A percentile compares a stretch with the other conserved stretches of the same genome.
phyloP scores from a whole-genome alignment of 2,329 filamentous ascomycete species.

The Nothomitra cinnamomea region DNA sequence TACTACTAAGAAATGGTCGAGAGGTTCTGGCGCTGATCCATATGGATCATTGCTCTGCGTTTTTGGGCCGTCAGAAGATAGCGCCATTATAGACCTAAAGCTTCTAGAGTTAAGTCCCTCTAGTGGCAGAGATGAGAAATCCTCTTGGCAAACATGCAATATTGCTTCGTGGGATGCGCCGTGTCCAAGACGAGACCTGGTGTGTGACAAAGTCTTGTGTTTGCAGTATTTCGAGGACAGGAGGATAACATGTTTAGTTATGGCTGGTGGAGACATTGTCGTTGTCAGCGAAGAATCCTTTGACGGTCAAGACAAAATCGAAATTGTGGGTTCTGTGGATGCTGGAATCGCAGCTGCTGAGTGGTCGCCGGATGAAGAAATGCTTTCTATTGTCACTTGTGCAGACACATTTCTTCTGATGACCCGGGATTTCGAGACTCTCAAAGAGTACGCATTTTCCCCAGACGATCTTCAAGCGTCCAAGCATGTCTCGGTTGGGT shows the following conservation, averaged over 20 bases:
- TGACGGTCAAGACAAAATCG: constrained; percentile 59
- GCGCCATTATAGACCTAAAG: constrained; percentile 57
- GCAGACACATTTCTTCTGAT: constrained; percentile 73
- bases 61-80: constrained; percentile 59
- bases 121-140: constrained; percentile 9
- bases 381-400: constrained; percentile 68
- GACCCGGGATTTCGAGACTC: constrained; percentile 77
- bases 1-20: constrained; percentile 75
- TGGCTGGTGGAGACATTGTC: constrained; percentile 83
- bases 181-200: constrained; percentile 58
- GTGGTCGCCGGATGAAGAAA: constrained; percentile 92
- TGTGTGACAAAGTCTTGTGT: constrained; percentile 57
- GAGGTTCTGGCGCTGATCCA: constrained; percentile 39
- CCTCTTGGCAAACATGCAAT: constrained; percentile 10
- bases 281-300: constrained; percentile 58
- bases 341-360: constrained; percentile 74
- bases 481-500: constrained; percentile 89
- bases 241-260: constrained; percentile 59
- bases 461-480: constrained; percentile 69
- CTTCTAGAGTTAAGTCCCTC: constrained; percentile 18
- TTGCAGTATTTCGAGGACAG: constrained; percentile 78
- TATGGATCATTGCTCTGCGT: constrained; percentile 60
- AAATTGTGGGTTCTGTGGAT: constrained; percentile 90
- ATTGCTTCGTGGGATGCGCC: constrained; percentile 84
- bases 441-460: constrained; percentile 56